Base-by-base conservation (phyloP, 225 moss, liverwort and hornwort species). In the Lunularia cruciata region DNA sequence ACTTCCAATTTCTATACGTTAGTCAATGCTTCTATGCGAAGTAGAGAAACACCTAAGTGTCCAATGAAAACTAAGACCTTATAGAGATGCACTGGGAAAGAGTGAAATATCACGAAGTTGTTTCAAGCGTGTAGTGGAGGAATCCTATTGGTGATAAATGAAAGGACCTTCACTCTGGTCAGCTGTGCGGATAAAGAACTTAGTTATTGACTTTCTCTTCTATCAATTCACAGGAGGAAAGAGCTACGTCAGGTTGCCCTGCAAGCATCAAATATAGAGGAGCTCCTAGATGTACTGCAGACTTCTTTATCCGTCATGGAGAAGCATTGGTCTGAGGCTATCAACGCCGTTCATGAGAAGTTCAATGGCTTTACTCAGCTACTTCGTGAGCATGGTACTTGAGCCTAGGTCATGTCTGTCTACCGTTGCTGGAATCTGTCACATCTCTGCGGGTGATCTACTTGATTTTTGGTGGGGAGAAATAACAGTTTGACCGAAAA, bases 181-280 rank as follows among this genome's bases (percentile, higher is more conserved):
- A n/a, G n/a, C n/a, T n/a, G n/a, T n/a, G n/a, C n/a, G n/a, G n/a
- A n/a, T n/a, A n/a, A n/a, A n/a, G n/a, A n/a, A n/a, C n/a, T n/a
- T n/a, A n/a, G n/a, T n/a, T n/a, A n/a, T n/a, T n/a, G 32, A 33
- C 15, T 25, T 23, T 32, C 45, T 31, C 54, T 47, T 8, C 19
- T 23, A 5, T 66, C 15, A 52, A 13, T 22, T 82, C 36, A 64
- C 86, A 93, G 98, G 83, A 87, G 89, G 75, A 93, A 91, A 54
- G 98, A 98, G 78, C 81, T 98, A 66, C 93, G 90, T 42, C 98
- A 98, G 73, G 85, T 98, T 55, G 90, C 98, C 63, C 85, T 93
- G 57, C 98, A 98, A 81, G 90, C 85, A 45, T 98, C 98, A 19
- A 91, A 81, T 61, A 87, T 98, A 64, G 98, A 93, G 74, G 93